Evolutionary conservation across 192 early-diverging fungal genomes (phyloP).

Genomic region (Pilaira anomala): DNA sequence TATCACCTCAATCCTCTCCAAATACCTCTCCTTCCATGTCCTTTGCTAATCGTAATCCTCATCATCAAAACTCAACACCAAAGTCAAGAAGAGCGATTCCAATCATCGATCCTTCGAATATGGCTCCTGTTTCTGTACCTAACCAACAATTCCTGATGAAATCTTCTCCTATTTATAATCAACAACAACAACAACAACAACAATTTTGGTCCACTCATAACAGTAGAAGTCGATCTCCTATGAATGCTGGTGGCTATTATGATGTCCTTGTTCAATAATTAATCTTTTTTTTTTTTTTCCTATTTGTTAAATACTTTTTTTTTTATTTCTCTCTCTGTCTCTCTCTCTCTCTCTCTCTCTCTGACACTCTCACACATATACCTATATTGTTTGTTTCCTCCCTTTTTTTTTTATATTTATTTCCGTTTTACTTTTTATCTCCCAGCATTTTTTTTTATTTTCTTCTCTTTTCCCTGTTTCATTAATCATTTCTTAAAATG

Average conservation of each 20-base stretch:
- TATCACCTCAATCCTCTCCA: constrained; percentile 26
- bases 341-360: neutral
- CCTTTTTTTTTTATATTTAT: constrained; percentile 8
- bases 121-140: constrained; percentile 42
- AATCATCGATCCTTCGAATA: constrained; percentile 49
- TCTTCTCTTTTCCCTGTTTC: constrained; percentile 5
- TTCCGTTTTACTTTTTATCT: constrained; percentile 1
- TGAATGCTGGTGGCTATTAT: constrained; percentile 6
- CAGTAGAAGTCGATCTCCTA: constrained; percentile 3
- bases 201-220: neutral
- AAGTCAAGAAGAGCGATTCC: constrained; percentile 40
- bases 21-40: constrained; percentile 15
- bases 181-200: constrained; percentile 6
- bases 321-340: neutral
- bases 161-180: neutral
- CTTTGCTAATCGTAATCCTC: neutral
- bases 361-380: constrained; percentile 1
- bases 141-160: constrained; percentile 8
- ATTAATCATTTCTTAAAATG: neutral
- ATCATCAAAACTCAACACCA: neutral
- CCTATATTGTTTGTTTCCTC: constrained; percentile 8
- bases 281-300: neutral
- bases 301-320: neutral
- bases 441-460: constrained; percentile 6
- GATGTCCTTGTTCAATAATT: constrained; percentile 21